phyloP scores from a whole-genome alignment of 768 basidiomycete species.

The Lactarius hatsudake region DNA sequence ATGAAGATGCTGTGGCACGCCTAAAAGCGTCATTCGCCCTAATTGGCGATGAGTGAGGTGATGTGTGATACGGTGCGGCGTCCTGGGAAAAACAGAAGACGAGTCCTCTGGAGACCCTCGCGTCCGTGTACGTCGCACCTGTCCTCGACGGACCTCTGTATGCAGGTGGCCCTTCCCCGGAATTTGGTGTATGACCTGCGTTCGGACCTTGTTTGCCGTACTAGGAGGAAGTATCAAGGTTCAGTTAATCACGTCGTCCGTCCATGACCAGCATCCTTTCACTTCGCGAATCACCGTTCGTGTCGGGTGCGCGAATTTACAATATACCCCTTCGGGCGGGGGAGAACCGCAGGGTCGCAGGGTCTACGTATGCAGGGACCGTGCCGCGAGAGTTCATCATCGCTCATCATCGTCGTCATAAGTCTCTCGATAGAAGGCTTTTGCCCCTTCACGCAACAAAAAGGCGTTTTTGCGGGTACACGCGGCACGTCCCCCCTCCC shows the following conservation, averaged over 20 bases:
- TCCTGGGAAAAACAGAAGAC: constrained; percentile 11
- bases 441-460: background rate
- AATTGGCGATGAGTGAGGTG: constrained; percentile 4
- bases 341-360: background rate
- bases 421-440: constrained; percentile 16
- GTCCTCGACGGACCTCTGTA: background rate
- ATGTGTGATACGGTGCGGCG: constrained; percentile 6
- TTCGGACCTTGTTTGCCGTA: constrained; percentile 1
- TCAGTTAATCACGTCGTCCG: background rate
- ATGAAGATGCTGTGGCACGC: constrained; percentile 28
- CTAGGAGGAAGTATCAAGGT: constrained; percentile 13
- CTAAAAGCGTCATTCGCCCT: constrained; percentile 26
- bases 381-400: background rate
- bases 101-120: background rate
- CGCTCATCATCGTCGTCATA: constrained; percentile 18
- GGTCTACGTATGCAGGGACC: background rate
- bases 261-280: background rate
- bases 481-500: constrained; percentile 3
- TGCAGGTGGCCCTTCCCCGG: background rate
- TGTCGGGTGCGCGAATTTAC: background rate
- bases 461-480: constrained; percentile 1
- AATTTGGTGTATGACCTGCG: constrained; percentile 1
- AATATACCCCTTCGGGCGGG: background rate
- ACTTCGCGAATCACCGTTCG: constrained; percentile 9
- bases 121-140: background rate